Evolutionary conservation across 2,329 filamentous ascomycete genomes (phyloP), one percentile per base, ranked within the genome.

Genomic region (Cercospora nicotianae): DNA sequence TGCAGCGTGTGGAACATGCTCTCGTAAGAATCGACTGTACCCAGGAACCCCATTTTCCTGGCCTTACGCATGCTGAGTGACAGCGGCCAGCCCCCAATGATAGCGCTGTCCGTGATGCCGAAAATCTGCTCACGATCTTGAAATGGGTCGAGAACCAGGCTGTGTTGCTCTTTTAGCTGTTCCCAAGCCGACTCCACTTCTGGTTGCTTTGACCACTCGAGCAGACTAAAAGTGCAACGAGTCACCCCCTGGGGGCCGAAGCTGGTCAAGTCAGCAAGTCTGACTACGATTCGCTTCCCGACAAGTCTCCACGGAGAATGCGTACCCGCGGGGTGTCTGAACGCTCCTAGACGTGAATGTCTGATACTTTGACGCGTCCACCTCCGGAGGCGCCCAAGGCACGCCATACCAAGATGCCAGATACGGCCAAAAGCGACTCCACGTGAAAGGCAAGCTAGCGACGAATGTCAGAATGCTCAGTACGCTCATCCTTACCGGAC

Each of bases 341-440:
- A 67, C 55, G n/a, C 64, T 66, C 42, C 71, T 66, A 8, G 68
- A 68, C 33, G 58, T 51, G 13, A 64, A 60, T 7, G 33, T 48
- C 26, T 64, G 59, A 31, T 71, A 74, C 60, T 67, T 65, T 10
- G 59, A 23, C 1, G 67, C 59, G 30, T 74, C 67, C 7, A 59
- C n/a, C 39, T 67, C 64, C 3, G 72, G 72, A 53, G 66, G 67
- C 20, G 48, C 53, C 67, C 51, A 68, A 9, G 45, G 72, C 8
- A 67, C 20, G 71, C 72, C 77, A 72, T 82, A 85, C 78, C 81
- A 82, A 3, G 70, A 72, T 0, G 81, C 82, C 16, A 85, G 74
- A 67, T 80, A 79, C 1, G 81, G 78, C 80, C 81, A 86, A 68
- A 84, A 81, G 16, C 79, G 76, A 0, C 80, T 81, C 82, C 81